These are phyloP conservation scores for Cajanus cajan DNA, from an alignment of 306 rosid genomes.

Conservation along the genomic window DNA sequence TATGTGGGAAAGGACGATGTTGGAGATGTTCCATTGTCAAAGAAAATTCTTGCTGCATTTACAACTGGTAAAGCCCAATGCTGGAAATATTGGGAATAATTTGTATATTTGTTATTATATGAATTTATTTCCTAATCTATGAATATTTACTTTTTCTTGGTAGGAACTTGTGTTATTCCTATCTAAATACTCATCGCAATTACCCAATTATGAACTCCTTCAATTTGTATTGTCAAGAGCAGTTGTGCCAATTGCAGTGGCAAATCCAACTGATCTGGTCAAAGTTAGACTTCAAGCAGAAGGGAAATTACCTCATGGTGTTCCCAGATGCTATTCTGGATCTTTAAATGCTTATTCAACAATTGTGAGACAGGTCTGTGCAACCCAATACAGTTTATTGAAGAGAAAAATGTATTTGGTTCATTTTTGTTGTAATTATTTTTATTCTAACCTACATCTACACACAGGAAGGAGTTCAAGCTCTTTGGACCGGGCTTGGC, in stretches of 20 bases:
- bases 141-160: slow-evolving; percentile 1
- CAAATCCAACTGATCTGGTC: slow-evolving; percentile 97
- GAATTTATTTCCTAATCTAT: not conserved
- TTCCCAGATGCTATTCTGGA: slow-evolving; percentile 89
- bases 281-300: slow-evolving; percentile 97
- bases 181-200: slow-evolving; percentile 1
- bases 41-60: slow-evolving; percentile 90
- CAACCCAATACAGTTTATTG: no score
- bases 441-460: slow-evolving; percentile 20
- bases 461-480: slow-evolving; percentile 76
- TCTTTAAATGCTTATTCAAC: slow-evolving; percentile 95
- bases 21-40: slow-evolving; percentile 87
- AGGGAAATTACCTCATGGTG: slow-evolving; percentile 88
- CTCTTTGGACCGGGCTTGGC: slow-evolving; percentile 98
- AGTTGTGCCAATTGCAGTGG: slow-evolving; percentile 73
- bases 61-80: slow-evolving; percentile 71
- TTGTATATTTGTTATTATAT: no score
- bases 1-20: slow-evolving; percentile 81
- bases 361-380: slow-evolving; percentile 72
- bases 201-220: not conserved
- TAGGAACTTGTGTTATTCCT: slow-evolving; percentile 16
- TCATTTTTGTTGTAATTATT: not conserved
- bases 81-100: not conserved
- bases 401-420: not conserved
- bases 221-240: slow-evolving; percentile 46